Percentiles rank a stretch among this genome's conserved stretches.
phyloP scores from a whole-genome alignment of 768 basidiomycete genomes.

The Phaeolepiota aurea region DNA sequence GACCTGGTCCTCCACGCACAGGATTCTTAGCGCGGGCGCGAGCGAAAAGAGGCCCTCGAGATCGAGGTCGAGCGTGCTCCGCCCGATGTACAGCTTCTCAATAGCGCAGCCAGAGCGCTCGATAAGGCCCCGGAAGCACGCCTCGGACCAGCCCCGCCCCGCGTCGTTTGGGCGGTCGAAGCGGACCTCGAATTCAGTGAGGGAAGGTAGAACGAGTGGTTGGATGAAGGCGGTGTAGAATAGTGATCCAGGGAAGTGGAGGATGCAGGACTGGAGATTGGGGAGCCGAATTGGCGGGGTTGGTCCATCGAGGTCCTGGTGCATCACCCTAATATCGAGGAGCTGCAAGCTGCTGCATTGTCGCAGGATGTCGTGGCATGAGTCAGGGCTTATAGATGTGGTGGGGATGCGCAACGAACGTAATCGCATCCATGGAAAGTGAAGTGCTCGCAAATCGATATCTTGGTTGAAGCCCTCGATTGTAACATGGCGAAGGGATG shows the following conservation, averaged over 20 bases:
- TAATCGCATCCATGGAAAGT: not conserved
- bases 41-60: slow-evolving; percentile 2
- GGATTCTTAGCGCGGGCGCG: slow-evolving; percentile 1
- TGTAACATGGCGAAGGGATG: not conserved
- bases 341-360: not conserved
- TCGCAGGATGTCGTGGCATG: not conserved
- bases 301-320: not conserved
- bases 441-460: not conserved
- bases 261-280: not conserved
- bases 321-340: not conserved
- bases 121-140: slow-evolving; percentile 4
- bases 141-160: not conserved
- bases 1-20: slow-evolving; percentile 4
- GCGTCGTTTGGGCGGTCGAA: slow-evolving; percentile 5
- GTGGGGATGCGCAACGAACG: not conserved
- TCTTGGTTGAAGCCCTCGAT: not conserved
- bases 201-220: slow-evolving; percentile 4
- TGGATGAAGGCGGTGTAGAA: slow-evolving; percentile 5
- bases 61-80: slow-evolving; percentile 5
- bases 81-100: slow-evolving; percentile 4
- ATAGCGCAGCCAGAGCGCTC: slow-evolving; percentile 5
- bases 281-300: not conserved
- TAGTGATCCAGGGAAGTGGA: not conserved
- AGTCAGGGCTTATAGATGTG: not conserved
- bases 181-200: slow-evolving; percentile 4